These are phyloP conservation scores for Sphagnum tenellum DNA, from an alignment of 225 moss, liverwort and hornwort species.

Conservation along the genomic window DNA sequence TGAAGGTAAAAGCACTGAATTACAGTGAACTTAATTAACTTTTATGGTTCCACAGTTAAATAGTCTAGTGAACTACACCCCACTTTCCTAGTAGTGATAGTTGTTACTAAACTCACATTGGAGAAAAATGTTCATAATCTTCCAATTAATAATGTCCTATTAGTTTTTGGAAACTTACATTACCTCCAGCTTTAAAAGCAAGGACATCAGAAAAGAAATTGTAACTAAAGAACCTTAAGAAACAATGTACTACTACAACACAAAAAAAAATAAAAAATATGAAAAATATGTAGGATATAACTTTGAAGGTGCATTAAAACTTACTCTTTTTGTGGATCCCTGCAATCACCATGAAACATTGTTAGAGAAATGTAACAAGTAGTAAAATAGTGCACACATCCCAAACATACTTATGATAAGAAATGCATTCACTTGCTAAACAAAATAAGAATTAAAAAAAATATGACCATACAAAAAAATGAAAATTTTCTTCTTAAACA, in stretches of 20 bases:
- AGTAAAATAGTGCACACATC: constrained; percentile 80
- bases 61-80: too few relatives aligned
- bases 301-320: background rate
- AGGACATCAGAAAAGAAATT: background rate
- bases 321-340: constrained; percentile 60
- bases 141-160: background rate
- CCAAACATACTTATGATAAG: constrained; percentile 92
- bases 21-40: too few relatives aligned
- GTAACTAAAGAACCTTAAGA: background rate
- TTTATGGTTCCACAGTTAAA: too few relatives aligned
- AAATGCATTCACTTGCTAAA: constrained; percentile 75
- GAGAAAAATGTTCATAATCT: background rate
- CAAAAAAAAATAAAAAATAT: background rate
- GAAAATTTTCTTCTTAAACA: background rate
- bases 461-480: background rate
- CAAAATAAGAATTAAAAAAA: background rate
- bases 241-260: background rate
- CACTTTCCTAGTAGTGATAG: too few relatives aligned
- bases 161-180: background rate
- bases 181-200: background rate
- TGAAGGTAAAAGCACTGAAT: too few relatives aligned
- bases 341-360: constrained; percentile 67
- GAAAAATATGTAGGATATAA: background rate
- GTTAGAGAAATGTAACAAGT: constrained; percentile 75
- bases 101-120: background rate